Evolutionary conservation across 192 early-diverging fungal genomes (phyloP), one percentile per base, ranked within the genome.

Genomic region (Backusella psychrophila): DNA sequence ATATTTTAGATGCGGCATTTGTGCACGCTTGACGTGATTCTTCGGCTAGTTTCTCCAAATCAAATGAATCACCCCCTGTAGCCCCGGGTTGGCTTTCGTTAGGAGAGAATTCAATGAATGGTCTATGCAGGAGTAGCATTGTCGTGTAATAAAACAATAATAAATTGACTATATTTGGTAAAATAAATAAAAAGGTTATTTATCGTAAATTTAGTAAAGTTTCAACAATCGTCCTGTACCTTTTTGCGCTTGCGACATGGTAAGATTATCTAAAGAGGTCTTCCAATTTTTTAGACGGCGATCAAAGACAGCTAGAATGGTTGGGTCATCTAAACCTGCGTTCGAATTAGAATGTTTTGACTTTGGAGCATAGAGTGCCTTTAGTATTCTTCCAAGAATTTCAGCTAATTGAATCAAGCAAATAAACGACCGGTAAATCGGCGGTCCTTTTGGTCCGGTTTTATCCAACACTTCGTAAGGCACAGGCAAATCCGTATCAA

Each of bases 381-480:
- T 83, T 7, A 90, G 69, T 31, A 87, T 79, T 38, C 84, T 71
- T 23, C 89, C 89, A 5, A 87, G 53, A 15, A 90, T 87, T 67
- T 85, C 81, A 8, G 84, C 83, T 44, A 90, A 46, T 36, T 88
- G 85, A 66, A 88, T 83, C 8, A 82, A 74, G 21, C 82, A 77
- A 21, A 84, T 70, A 83, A 90, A 90, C 6, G 82, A 77, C 6
- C 71, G 80, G 66, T 78, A 82, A 17, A 75, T 46, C 14, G 75
- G 72, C 2, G 65, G 42, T 15, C 63, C 67, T 19, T 71, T 34
- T 19, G 66, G 23, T 11, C 31, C 29, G 29, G 77, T 69, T 23
- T 68, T 46, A 17, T 77, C 85, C 52, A 84, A 79, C 0, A 77
- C 67, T 69, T 82, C 80, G 34, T 78, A 78, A 46, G 77, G 42